phyloP scores from a whole-genome alignment of 2,329 filamentous ascomycete genomes.

The Penicillium glabrum region DNA sequence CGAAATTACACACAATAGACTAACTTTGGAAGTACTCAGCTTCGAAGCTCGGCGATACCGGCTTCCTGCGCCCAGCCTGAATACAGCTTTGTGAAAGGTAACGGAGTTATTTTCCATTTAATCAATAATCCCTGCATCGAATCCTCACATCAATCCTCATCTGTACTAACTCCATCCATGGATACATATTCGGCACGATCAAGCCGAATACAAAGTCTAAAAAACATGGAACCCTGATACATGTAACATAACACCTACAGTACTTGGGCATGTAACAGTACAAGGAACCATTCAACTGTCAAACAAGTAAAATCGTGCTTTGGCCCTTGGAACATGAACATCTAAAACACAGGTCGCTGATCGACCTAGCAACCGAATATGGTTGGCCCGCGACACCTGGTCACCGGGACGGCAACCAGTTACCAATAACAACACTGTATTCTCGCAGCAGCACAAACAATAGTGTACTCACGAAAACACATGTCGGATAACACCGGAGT shows the following conservation, averaged over 20 bases:
- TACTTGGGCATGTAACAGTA: background rate
- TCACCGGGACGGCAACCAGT: constrained; percentile 1
- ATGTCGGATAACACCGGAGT: background rate
- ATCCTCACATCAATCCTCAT: background rate
- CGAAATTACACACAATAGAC: background rate
- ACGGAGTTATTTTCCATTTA: background rate
- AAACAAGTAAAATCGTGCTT: background rate
- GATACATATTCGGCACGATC: background rate
- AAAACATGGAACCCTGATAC: background rate
- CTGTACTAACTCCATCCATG: background rate
- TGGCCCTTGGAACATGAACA: background rate
- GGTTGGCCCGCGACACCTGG: background rate
- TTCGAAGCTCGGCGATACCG: background rate
- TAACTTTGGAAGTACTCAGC: background rate
- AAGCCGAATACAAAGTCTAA: background rate
- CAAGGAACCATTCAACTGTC: background rate
- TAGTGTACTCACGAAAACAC: background rate
- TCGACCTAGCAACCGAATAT: background rate
- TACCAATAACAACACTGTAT: constrained; percentile 1
- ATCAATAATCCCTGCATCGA: background rate
- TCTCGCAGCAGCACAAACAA: background rate
- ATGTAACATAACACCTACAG: background rate
- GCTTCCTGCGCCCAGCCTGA: background rate
- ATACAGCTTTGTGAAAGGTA: background rate
- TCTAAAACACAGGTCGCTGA: background rate